A percentile compares a stretch with the other conserved stretches of the same genome.
These are phyloP conservation scores for Closterium sp. DNA, from an alignment of 139 green algal genomes.

Conservation along the genomic window DNA sequence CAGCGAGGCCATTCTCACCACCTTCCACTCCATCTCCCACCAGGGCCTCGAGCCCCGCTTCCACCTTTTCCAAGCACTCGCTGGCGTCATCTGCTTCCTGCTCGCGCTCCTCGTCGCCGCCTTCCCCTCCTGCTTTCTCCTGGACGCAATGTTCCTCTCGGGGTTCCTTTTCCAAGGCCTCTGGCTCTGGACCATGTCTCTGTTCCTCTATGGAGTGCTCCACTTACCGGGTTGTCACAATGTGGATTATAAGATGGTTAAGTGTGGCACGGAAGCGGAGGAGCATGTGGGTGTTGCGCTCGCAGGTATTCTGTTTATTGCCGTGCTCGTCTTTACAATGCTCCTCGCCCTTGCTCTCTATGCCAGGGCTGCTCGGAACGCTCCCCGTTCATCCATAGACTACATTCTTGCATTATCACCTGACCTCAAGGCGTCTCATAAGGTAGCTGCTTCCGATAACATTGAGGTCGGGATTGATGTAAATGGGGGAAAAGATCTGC, in stretches of 20 bases:
- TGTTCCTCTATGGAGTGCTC: conserved; percentile 1
- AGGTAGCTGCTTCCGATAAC: neutral
- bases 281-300: neutral
- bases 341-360: neutral
- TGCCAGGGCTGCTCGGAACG: neutral
- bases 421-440: neutral
- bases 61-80: conserved; percentile 20
- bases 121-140: conserved; percentile 14
- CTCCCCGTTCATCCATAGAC: neutral
- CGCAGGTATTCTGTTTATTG: neutral
- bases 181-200: conserved; percentile 29
- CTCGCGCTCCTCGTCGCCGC: conserved; percentile 1
- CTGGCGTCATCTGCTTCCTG: neutral
- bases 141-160: neutral
- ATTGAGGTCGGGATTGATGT: neutral
- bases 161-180: conserved; percentile 28
- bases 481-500: neutral
- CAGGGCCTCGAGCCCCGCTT: conserved; percentile 27
- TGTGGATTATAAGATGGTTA: neutral
- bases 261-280: neutral
- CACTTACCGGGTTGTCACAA: neutral
- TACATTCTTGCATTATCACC: neutral
- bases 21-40: conserved; percentile 40
- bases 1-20: conserved; percentile 23
- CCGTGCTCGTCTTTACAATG: neutral